Evolutionary conservation across 116 monocot genomes (phyloP).

Genomic region (Papilionanthe hybrid): DNA sequence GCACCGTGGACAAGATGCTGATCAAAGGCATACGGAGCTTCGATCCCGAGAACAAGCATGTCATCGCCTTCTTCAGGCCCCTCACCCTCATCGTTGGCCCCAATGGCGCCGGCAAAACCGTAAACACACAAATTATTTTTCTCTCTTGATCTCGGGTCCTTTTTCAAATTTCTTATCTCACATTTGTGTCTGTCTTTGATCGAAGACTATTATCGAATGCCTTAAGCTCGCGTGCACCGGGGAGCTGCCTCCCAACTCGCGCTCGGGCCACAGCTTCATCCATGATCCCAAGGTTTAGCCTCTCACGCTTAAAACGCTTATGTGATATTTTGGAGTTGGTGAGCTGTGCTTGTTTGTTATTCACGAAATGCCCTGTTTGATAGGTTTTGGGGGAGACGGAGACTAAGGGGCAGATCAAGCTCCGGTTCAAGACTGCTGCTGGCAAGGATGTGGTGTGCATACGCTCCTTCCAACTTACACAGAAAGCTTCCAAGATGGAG

Average conservation of each 20-base stretch:
- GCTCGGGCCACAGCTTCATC: slow-evolving; percentile 93
- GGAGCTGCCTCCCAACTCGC: slow-evolving; percentile 92
- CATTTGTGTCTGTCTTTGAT: neutral
- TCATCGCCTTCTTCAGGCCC: slow-evolving; percentile 93
- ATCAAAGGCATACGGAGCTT: slow-evolving; percentile 97
- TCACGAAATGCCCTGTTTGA: neutral
- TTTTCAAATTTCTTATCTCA: neutral
- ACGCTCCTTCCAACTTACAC: slow-evolving; percentile 90
- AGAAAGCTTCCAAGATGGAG: slow-evolving; percentile 98
- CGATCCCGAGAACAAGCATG: slow-evolving; percentile 94
- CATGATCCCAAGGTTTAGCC: slow-evolving; percentile 85
- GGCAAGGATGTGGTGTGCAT: slow-evolving; percentile 96
- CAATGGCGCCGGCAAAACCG: slow-evolving; percentile 97
- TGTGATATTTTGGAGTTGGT: neutral
- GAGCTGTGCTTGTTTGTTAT: slow-evolving; percentile 5
- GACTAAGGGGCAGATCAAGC: slow-evolving; percentile 95
- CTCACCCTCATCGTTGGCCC: slow-evolving; percentile 97
- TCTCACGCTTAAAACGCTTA: neutral
- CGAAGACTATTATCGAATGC: slow-evolving; percentile 93
- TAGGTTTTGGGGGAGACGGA: slow-evolving; percentile 98
- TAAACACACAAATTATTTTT: slow-evolving; percentile 6
- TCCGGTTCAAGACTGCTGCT: slow-evolving; percentile 94
- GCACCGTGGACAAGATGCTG: slow-evolving; percentile 98
- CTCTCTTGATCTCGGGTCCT: neutral
- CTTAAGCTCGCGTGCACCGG: slow-evolving; percentile 89